Conservation (phyloP, 169 alveolate species). For the Eimeria mitis region DNA sequence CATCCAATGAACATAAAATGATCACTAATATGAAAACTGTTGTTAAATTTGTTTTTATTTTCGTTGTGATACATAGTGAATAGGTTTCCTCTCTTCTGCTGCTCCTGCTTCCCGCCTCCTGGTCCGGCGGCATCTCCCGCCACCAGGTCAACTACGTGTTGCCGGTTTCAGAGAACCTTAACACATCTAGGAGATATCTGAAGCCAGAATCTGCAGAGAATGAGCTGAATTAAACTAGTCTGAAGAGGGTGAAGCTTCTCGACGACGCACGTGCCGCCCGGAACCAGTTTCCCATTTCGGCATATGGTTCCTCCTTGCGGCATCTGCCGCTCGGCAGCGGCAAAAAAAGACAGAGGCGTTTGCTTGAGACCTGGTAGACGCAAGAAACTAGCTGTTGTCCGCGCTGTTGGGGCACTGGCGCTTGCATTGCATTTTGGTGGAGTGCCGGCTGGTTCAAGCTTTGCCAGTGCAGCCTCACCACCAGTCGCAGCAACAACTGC, state of each 20-base stretch:
- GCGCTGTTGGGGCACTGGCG: not conserved
- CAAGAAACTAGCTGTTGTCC: not conserved
- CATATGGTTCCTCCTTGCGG: constrained; percentile 32
- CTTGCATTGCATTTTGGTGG: not conserved
- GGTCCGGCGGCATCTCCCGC: constrained; percentile 4
- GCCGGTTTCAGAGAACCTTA: not conserved
- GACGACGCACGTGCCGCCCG: not conserved
- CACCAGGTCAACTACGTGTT: constrained; percentile 9
- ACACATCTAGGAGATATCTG: too few relatives aligned
- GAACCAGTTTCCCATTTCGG: not conserved
- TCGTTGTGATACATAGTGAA: not conserved
- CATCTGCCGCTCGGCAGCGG: constrained; percentile 21
- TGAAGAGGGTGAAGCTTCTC: not conserved
- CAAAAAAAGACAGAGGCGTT: not conserved
- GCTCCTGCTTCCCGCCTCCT: not conserved
- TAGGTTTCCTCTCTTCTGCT: not conserved
- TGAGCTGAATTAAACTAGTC: not conserved
- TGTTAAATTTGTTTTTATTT: not conserved
- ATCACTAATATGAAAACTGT: not conserved
- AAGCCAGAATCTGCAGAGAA: not conserved
- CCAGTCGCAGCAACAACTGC: not conserved
- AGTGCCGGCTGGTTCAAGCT: not conserved
- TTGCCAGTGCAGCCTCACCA: not conserved
- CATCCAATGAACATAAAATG: not conserved
- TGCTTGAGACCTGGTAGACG: not conserved